Evolutionary conservation across 1,139 yeast species (phyloP), one percentile per base, ranked within the genome.

Genomic region (Candida sp.): DNA sequence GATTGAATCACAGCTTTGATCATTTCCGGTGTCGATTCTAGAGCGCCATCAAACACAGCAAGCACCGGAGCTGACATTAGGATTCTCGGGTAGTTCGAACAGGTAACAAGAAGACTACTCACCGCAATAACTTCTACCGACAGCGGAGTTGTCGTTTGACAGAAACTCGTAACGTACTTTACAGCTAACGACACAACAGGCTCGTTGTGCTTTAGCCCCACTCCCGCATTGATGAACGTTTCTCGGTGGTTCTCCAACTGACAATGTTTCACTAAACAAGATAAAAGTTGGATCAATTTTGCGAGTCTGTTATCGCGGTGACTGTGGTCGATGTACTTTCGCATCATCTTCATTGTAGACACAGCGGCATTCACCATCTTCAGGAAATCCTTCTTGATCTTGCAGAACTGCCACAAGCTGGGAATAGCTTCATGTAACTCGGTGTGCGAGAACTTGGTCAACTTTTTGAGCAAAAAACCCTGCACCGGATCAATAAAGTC

Each of bases 371-470:
- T 83, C 0, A 84, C 81, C 7, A 89, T 60, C 55, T 81, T 81
- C 0, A 63, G 54, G 0, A 80, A 76, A 53, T 81, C 83, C 1
- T 75, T 70, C 41, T 74, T 72, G 58, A 79, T 67, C 8, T 59
- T 63, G 4, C 88, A 74, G 1, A 88, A 69, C 7, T 67, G 67
- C 87, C 91, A 84, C 5, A 83, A 68, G 51, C 90, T 77, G 2
- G 92, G 90, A 62, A 89, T 78, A 0, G 92, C 96, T 57, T 85
- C 85, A 28, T 81, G 83, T 11, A 90, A 66, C 58, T 88, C 93
- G 51, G 66, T 73, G 0, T 77, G 73, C 49, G 77, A 79, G 63
- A 86, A 79, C 55, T 80, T 86, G 2, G 92, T 85, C 43, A 90
- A 65, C 32, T 81, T 71, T 44, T 72, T 72, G 53, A 88, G 65